phyloP scores from a whole-genome alignment of 768 basidiomycete species.

The Boletus sensibilis region DNA sequence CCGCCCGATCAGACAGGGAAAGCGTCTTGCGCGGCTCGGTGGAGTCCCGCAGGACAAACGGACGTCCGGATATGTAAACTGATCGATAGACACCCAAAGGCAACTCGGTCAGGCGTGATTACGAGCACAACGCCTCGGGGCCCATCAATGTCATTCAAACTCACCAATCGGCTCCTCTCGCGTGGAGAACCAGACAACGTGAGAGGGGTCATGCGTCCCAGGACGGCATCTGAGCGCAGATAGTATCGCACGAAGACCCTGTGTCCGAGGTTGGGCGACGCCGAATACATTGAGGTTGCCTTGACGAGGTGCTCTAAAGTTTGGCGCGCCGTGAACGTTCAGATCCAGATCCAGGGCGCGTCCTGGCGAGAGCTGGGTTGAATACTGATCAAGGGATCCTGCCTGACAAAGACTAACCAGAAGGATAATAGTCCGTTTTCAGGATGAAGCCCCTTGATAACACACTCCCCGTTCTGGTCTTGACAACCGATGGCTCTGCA shows the following conservation, averaged over 20 bases:
- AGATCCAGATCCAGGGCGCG: conserved; percentile 89
- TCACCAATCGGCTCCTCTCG: conserved; percentile 92
- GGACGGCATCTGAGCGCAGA: conserved; percentile 79
- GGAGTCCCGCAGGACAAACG: conserved; percentile 89
- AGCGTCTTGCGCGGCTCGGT: conserved; percentile 79
- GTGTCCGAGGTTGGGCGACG: conserved; percentile 90
- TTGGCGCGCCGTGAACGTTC: conserved; percentile 91
- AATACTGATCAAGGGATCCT: neutral
- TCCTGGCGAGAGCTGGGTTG: conserved; percentile 42
- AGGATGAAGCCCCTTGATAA: conserved; percentile 87
- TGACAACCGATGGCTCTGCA: conserved; percentile 73
- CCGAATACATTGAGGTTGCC: conserved; percentile 90
- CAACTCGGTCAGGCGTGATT: neutral
- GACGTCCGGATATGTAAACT: conserved; percentile 87
- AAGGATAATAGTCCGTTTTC: conserved; percentile 90
- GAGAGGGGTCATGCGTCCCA: conserved; percentile 57
- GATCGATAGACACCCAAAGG: conserved; percentile 9
- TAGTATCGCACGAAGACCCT: conserved; percentile 87
- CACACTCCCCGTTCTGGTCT: conserved; percentile 80
- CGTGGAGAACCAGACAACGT: conserved; percentile 94
- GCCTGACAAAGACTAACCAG: conserved; percentile 43
- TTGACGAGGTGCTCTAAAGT: conserved; percentile 82
- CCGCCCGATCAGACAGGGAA: conserved; percentile 84
- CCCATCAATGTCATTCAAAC: conserved; percentile 29
- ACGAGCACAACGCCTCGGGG: neutral